A percentile compares a stretch with the other conserved stretches of the same genome.
phyloP scores from a whole-genome alignment of 2,329 filamentous ascomycete species.

The Lecanicillium sp. region DNA sequence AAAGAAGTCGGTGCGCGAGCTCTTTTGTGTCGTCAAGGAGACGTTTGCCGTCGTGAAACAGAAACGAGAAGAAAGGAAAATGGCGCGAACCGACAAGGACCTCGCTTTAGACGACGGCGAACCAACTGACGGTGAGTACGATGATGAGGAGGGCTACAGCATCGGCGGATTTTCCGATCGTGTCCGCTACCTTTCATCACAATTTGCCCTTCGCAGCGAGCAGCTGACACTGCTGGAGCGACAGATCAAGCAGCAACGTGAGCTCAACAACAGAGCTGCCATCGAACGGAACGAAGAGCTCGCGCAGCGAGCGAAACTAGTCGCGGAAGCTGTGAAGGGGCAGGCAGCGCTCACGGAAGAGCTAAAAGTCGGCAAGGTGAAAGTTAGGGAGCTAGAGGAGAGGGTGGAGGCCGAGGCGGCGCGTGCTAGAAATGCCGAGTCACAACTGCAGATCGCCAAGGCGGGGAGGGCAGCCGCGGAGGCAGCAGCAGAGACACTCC shows the following conservation, averaged over 20 bases:
- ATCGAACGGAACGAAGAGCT: slow-evolving; percentile 58
- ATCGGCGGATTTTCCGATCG: slow-evolving; percentile 71
- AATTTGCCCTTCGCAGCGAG: slow-evolving; percentile 70
- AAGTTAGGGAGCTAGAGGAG: slow-evolving; percentile 34
- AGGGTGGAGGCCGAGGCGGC: slow-evolving; percentile 26
- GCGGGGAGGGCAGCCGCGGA: slow-evolving; percentile 11
- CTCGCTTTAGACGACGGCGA: slow-evolving; percentile 51
- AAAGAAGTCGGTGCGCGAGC: slow-evolving; percentile 45
- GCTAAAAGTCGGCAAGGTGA: slow-evolving; percentile 34
- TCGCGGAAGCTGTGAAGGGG: slow-evolving; percentile 31
- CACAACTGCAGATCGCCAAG: slow-evolving; percentile 21
- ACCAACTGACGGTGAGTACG: slow-evolving; percentile 43
- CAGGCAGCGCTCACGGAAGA: slow-evolving; percentile 18
- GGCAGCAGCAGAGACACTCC: slow-evolving; percentile 9
- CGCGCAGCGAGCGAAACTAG: slow-evolving; percentile 46
- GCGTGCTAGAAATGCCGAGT: slow-evolving; percentile 14
- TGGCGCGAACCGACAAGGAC: slow-evolving; percentile 47
- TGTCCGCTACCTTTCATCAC: slow-evolving; percentile 69
- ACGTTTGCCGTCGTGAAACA: slow-evolving; percentile 45
- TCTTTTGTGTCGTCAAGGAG: slow-evolving; percentile 49
- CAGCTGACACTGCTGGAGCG: slow-evolving; percentile 84
- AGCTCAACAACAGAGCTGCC: slow-evolving; percentile 83
- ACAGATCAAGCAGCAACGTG: slow-evolving; percentile 91
- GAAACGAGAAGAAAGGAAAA: slow-evolving; percentile 43
- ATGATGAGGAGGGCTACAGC: slow-evolving; percentile 56